Evolutionary conservation across 2,329 filamentous ascomycete genomes (phyloP).

Genomic region (Botryotinia globosa): DNA sequence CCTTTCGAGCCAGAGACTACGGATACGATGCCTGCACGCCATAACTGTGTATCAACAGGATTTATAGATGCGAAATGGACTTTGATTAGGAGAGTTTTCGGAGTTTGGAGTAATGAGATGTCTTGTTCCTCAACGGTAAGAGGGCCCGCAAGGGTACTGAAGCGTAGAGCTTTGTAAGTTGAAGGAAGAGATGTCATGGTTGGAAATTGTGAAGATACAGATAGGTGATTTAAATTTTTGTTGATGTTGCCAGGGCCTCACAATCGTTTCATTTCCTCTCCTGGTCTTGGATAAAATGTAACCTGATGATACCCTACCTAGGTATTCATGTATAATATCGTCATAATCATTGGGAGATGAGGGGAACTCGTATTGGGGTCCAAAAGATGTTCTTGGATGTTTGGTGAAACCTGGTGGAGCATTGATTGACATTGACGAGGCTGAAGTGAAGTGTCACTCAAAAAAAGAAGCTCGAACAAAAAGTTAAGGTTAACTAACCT

Average conservation of each 20-base stretch:
- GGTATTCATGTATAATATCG: background rate
- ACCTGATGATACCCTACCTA: background rate
- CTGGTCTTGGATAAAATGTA: background rate
- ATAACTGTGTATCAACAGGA: conserved; percentile 36
- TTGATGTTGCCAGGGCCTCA: background rate
- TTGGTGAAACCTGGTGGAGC: background rate
- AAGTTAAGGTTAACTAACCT: conserved; percentile 7
- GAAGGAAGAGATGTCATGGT: conserved; percentile 14
- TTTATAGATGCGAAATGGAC: conserved; percentile 37
- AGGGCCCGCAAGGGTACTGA: conserved; percentile 25
- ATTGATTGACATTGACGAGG: conserved; percentile 4
- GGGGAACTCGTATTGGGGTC: conserved; percentile 6
- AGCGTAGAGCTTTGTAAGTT: conserved; percentile 26
- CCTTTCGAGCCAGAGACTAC: conserved; percentile 35
- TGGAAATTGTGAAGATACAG: background rate
- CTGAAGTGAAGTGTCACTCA: conserved; percentile 13
- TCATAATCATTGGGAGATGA: background rate
- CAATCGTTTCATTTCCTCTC: background rate
- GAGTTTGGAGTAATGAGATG: conserved; percentile 26
- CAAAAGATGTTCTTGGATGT: background rate
- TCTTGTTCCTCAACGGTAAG: conserved; percentile 30
- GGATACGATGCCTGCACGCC: conserved; percentile 30
- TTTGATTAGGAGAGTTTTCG: conserved; percentile 33
- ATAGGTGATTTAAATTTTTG: background rate
- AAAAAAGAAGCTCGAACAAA: conserved; percentile 14